Percentiles rank a stretch among this genome's conserved stretches.
Conservation (phyloP, 2,329 filamentous ascomycete genomes). For the Penicillium sp. region DNA sequence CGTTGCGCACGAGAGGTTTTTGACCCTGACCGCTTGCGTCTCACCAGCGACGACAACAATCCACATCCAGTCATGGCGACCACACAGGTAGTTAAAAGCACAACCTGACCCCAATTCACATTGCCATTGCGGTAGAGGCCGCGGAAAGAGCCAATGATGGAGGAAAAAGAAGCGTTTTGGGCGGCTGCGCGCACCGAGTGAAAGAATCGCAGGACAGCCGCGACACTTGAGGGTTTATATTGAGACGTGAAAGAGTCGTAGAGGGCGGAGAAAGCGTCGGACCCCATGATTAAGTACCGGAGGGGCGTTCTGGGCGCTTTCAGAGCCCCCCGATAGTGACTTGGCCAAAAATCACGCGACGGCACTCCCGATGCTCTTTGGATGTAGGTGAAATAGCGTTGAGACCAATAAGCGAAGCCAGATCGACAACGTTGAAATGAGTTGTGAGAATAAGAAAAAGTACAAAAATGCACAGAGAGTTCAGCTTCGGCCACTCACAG, state of each 20-base stretch:
- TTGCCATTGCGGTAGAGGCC: constrained; percentile 29
- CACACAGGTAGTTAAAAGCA: constrained; percentile 35
- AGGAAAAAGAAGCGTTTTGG: constrained; percentile 20
- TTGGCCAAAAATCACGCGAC: constrained; percentile 19
- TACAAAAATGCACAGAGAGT: constrained; percentile 12
- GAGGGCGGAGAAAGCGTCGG: constrained; percentile 14
- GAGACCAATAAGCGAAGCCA: constrained; percentile 21
- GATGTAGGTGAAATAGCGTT: constrained; percentile 3
- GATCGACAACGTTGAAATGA: constrained; percentile 26
- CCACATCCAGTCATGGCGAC: constrained; percentile 41
- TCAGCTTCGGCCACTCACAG: constrained; percentile 24
- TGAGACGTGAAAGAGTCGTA: constrained; percentile 16
- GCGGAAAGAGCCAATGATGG: constrained; percentile 21
- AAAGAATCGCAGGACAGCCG: constrained; percentile 21
- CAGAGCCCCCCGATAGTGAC: constrained; percentile 10
- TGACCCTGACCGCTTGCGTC: constrained; percentile 23
- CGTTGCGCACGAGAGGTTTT: constrained; percentile 14
- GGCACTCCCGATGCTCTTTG: constrained; percentile 19
- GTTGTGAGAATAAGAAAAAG: constrained; percentile 11
- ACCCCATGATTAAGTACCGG: constrained; percentile 24
- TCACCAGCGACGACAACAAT: constrained; percentile 31
- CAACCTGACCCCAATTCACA: constrained; percentile 31
- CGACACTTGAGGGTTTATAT: constrained; percentile 11
- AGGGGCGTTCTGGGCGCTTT: constrained; percentile 14
- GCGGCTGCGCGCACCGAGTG: constrained; percentile 22